Evolutionary conservation across 129 eudicot species (phyloP).

Genomic region (Pulicaria dysenterica): DNA sequence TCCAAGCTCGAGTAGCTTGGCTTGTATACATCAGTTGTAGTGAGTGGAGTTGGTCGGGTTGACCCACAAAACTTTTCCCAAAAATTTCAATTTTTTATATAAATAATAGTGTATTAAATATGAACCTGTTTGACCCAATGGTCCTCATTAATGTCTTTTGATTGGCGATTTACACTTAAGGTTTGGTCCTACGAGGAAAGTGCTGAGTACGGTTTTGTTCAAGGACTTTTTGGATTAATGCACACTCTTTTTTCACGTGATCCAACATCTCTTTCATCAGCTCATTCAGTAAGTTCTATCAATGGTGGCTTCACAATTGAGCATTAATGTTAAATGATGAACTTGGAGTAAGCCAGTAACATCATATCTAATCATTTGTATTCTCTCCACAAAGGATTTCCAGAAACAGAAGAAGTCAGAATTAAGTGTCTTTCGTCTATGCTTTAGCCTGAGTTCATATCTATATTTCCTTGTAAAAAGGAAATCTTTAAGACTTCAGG

Average conservation of each 20-base stretch:
- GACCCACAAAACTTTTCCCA: not conserved
- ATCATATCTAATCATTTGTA: constrained; percentile 1
- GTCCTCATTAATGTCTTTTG: not conserved
- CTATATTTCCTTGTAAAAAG: constrained; percentile 84
- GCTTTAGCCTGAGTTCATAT: constrained; percentile 90
- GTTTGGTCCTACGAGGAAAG: constrained; percentile 98
- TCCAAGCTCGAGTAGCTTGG: no score
- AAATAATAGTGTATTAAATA: not conserved
- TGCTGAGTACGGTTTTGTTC: constrained; percentile 79
- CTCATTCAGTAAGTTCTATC: constrained; percentile 41
- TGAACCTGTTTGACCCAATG: not conserved
- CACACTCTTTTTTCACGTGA: constrained; percentile 69
- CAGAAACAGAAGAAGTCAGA: constrained; percentile 73
- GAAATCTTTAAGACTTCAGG: constrained; percentile 81
- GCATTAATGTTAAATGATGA: not conserved
- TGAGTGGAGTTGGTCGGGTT: not conserved
- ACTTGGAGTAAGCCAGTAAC: not conserved
- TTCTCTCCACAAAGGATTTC: constrained; percentile 2
- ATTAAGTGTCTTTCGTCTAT: constrained; percentile 60
- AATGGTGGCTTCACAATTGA: not conserved
- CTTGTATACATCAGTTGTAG: no score
- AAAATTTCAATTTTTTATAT: not conserved
- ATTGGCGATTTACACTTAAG: constrained; percentile 36
- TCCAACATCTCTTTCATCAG: constrained; percentile 49
- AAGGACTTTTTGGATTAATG: constrained; percentile 88